Evolutionary conservation across 306 rosid genomes (phyloP), one percentile per base, ranked within the genome.

Genomic region (Castanospermum australe): DNA sequence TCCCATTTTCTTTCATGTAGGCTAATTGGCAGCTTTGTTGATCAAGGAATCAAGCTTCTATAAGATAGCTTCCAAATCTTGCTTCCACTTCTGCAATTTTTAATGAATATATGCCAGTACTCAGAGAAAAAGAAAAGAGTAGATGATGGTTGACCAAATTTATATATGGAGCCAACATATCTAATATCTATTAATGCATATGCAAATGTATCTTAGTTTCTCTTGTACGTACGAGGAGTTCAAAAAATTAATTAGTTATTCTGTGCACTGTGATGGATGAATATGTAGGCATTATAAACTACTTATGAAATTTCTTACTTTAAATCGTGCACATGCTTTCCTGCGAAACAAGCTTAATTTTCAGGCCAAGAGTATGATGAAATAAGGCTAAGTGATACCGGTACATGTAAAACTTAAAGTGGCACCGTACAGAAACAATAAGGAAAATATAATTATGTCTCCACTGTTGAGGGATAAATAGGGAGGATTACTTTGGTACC

Each of bases 31-130:
- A 22, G 38, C 48, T 32, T 35, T 61, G 32, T 30, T 25, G 20
- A 67, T 68, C 59, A 78, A 67, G 62, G 33, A 78, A 79, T 57
- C 71, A 57, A 69, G 52, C 63, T 36, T 50, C 64, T 48, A 8
- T 6, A 50, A 38, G 41, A 8, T 25, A 51, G 30, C 66, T 15
- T 66, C 72, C 38, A 47, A 28, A 25, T 15, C 12, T 22, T 15
- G 56, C 44, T 69, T 28, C 44, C 33, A 17, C 21, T 51, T 51
- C 3, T 32, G 32, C 57, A 47, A 28, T 15, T 69, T 60, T 36
- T 10, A 17, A 18, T 3, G 21, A 61, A 33, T 35, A 10, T 21
- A 24, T 32, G 20, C 44, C 24, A 32, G 44, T 10, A n/a, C 44
- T 61, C 21, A 15, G 38, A 18, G 32, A 2, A 28, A 21, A 10